phyloP scores from a whole-genome alignment of 306 rosid species.

The Acacia acuminata region DNA sequence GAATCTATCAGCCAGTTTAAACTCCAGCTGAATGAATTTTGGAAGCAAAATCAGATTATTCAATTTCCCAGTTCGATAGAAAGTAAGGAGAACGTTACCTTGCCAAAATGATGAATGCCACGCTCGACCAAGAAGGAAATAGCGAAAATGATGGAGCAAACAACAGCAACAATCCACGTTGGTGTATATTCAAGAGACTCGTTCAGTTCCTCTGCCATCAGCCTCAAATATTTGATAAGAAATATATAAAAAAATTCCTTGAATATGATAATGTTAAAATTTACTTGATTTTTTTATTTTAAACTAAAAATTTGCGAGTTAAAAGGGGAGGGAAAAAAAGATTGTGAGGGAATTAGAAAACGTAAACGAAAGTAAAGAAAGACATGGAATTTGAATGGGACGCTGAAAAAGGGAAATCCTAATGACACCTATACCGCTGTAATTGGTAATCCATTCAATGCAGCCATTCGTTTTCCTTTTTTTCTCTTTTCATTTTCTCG shows the following conservation, averaged over 20 bases:
- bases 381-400: conserved; percentile 19
- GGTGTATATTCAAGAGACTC: conserved; percentile 78
- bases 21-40: background rate
- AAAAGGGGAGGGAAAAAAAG: too few relatives aligned
- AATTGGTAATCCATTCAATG: conserved; percentile 15
- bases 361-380: background rate
- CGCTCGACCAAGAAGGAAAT: conserved; percentile 73
- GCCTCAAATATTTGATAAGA: conserved; percentile 10
- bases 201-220: conserved; percentile 54
- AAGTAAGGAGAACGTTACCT: conserved; percentile 44
- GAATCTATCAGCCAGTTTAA: background rate
- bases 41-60: background rate
- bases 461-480: background rate
- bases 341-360: background rate
- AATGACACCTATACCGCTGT: background rate
- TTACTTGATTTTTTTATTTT: too few relatives aligned
- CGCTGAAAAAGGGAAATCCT: background rate
- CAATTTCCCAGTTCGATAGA: background rate
- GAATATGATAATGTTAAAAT: too few relatives aligned
- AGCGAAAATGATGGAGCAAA: conserved; percentile 74
- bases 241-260: background rate
- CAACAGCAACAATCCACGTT: conserved; percentile 85
- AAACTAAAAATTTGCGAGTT: too few relatives aligned
- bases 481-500: background rate
- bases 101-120: conserved; percentile 74